Base-by-base conservation (phyloP, 768 basidiomycete species). In the Panaeolus cyanescens region DNA sequence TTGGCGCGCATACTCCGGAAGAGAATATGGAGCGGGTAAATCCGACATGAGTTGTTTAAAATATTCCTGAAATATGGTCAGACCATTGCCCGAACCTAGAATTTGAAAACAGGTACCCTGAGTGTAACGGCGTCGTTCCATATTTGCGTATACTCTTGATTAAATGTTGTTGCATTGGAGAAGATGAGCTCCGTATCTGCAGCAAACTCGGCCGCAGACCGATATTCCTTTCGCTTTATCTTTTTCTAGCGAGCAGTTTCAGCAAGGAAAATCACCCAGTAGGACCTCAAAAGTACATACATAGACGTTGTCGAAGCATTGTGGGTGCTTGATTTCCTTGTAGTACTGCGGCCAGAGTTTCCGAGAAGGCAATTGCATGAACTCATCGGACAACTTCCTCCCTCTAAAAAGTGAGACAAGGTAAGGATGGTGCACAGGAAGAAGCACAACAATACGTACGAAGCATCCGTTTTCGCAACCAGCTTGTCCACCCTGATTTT, bases 121-220 rank as follows among this genome's bases (percentile, higher is more conserved):
- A 95, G 82, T 3, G 77, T 72, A 19, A 81, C 70, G 19, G 93
- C 92, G 67, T 93, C 91, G 66, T 91, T 86, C 88, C 91, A 94
- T 30, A 95, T 91, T 59, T 75, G 82, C 28, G 90, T 92, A 68
- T 90, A 87, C 30, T 96, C 95, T 68, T 85, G 87, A 67, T 98
- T 98, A 76, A 95, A 98, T 60, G 83, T 75, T 71, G 93, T 80
- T 9, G 95, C 96, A 71, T 98, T 98, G 6, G 86, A 84, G 75
- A 95, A 96, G 25, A 98, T 90, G 39, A 95, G 83, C 67, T 95
- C 93, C 13, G 96, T 90, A 61, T 98, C 96, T 8, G 85, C 85
- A 42, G 90, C 89, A 68, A 96, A 96, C 25, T 90, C 88, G 4
- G 82, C 78, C 5, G 84, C 76, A 2, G 80, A 83, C 20, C 71